Percentiles rank a stretch among this genome's conserved stretches.
These are phyloP conservation scores for Candida sp. DNA, from an alignment of 1,139 yeast genomes.

Conservation along the genomic window DNA sequence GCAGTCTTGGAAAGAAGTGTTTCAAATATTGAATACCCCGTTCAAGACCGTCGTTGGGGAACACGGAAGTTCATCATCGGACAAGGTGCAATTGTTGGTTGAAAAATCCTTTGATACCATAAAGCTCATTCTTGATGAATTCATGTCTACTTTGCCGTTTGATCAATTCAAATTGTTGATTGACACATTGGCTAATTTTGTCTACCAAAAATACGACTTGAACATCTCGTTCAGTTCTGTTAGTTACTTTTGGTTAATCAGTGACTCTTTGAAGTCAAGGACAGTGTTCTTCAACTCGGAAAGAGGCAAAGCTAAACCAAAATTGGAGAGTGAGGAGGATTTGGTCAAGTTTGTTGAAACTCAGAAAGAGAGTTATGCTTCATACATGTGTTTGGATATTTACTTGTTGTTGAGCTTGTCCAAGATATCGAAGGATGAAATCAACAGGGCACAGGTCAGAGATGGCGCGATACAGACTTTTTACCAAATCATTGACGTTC, in stretches of 20 bases:
- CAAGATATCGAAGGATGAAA: constrained; percentile 57
- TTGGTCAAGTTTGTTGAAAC: constrained; percentile 23
- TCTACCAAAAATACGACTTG: constrained; percentile 70
- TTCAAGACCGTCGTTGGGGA: constrained; percentile 43
- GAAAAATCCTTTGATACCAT: constrained; percentile 79
- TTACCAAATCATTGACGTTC: constrained; percentile 82
- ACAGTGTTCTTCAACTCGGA: constrained; percentile 24
- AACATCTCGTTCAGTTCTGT: constrained; percentile 91
- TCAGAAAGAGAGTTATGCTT: constrained; percentile 18
- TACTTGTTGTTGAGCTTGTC: constrained; percentile 67
- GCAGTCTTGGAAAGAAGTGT: constrained; percentile 74
- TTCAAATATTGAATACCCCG: constrained; percentile 70
- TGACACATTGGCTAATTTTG: constrained; percentile 74
- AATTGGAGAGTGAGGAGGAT: constrained; percentile 20
- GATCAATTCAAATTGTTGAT: constrained; percentile 64
- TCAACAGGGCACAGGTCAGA: constrained; percentile 73
- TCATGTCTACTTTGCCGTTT: constrained; percentile 70
- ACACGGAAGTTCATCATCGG: constrained; percentile 15
- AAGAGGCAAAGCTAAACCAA: constrained; percentile 6
- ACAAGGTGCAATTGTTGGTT: constrained; percentile 50
- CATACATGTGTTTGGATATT: constrained; percentile 52
- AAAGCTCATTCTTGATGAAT: constrained; percentile 84
- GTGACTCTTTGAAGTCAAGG: constrained; percentile 65
- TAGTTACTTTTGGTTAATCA: constrained; percentile 89
- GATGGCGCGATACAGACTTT: constrained; percentile 91